Percentiles rank a stretch among this genome's conserved stretches.
Conservation (phyloP, 2,329 filamentous ascomycete genomes). For the Kalmusia sp. region DNA sequence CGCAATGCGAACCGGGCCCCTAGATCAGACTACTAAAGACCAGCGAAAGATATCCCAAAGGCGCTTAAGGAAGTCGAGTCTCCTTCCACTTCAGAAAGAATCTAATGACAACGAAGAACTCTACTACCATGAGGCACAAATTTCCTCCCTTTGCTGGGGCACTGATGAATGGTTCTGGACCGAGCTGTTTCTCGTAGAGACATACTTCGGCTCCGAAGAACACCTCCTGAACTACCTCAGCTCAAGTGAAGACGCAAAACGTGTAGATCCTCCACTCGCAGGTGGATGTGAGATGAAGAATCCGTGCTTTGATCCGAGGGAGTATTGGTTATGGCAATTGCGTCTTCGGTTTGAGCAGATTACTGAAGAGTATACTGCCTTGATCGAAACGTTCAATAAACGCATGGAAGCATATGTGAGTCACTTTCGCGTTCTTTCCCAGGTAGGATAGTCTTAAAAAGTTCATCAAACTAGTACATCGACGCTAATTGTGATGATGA, state of each 20-base stretch:
- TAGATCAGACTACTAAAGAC: conserved; percentile 1
- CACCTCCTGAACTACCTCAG: conserved; percentile 12
- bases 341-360: conserved; percentile 16
- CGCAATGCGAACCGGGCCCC: conserved; percentile 15
- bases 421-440: not conserved
- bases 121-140: conserved; percentile 25
- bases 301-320: conserved; percentile 20
- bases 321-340: conserved; percentile 21
- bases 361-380: conserved; percentile 17
- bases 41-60: conserved; percentile 10
- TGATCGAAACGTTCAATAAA: conserved; percentile 23
- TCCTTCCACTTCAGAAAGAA: conserved; percentile 16
- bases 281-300: conserved; percentile 10
- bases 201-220: conserved; percentile 25
- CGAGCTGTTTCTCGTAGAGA: conserved; percentile 23
- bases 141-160: conserved; percentile 23
- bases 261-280: conserved; percentile 23
- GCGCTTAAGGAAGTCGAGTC: conserved; percentile 13
- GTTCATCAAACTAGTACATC: too few relatives aligned
- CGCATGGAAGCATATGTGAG: conserved; percentile 28
- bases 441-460: too few relatives aligned
- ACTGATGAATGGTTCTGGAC: conserved; percentile 26
- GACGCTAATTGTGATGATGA: too few relatives aligned
- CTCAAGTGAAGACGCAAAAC: too few relatives aligned
- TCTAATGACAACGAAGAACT: conserved; percentile 14